Evolutionary conservation across 768 basidiomycete species (phyloP), one percentile per base, ranked within the genome.

Genomic region (Glaciozyma martinii): DNA sequence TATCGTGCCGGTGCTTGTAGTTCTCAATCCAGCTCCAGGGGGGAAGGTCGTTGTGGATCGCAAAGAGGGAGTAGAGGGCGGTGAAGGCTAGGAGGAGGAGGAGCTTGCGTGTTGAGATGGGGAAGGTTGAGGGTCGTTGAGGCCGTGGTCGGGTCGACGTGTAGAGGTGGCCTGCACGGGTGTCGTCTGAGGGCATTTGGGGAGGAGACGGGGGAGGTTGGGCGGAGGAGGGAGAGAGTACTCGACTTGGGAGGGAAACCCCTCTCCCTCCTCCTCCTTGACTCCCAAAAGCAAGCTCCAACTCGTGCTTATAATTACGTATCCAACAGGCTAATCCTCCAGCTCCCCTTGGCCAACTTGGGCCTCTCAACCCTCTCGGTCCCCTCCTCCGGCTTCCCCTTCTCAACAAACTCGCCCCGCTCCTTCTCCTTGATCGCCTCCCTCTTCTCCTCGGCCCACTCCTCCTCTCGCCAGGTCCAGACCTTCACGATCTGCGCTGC

Each of bases 371-470:
- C 66, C 56, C 64, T 33, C 59, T 59, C 65, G 29, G 59, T 65
- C 61, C 66, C 70, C 27, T 62, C 61, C 52, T 67, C 70, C 37
- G 63, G 54, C 44, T 53, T 33, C 15, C 62, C 57, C 30, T 66
- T 53, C 49, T 27, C 27, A 19, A 64, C 66, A 56, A 61, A 63
- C 49, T 71, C 70, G 43, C 66, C 70, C 21, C 59, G 44, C 23
- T 71, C 66, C 29, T 62, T 81, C 63, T 83, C 84, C 19, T 86
- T 83, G 19, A 89, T 73, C 9, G 82, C 81, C 23, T 78, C 77
- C 13, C 77, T 75, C 18, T 88, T 72, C 76, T 86, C 85, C 37
- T 66, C 68, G 5, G 43, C 46, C 70, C 70, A 71, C n/a, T 60
- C 46, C 21, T 29, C 5, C 53, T 71, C 70, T 15, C 56, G 60